Conservation (phyloP, 768 basidiomycete species). For the Lactifluus rugatus region DNA sequence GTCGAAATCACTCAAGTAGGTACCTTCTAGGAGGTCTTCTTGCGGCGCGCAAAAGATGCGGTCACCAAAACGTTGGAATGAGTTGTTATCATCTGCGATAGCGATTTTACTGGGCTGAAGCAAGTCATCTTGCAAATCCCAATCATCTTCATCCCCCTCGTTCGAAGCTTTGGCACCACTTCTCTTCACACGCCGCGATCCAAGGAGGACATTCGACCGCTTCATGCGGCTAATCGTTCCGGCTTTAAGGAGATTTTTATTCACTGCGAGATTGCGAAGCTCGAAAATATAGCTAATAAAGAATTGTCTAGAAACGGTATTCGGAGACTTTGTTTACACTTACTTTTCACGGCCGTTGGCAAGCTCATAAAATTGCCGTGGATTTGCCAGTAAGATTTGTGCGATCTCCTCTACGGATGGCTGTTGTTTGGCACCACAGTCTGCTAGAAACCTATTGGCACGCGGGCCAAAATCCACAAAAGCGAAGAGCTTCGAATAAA, state of each 20-base stretch:
- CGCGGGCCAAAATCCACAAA: conserved; percentile 81
- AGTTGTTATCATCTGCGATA: conserved; percentile 79
- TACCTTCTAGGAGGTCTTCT: conserved; percentile 85
- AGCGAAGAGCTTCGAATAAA: conserved; percentile 74
- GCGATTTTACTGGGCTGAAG: conserved; percentile 60
- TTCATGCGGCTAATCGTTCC: conserved; percentile 57
- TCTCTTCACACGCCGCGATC: conserved; percentile 48
- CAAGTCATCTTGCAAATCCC: conserved; percentile 66
- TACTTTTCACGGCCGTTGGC: conserved; percentile 64
- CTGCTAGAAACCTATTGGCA: conserved; percentile 76
- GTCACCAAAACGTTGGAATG: conserved; percentile 70
- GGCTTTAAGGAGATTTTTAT: conserved; percentile 42
- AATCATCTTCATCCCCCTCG: conserved; percentile 62
- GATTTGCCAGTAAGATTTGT: conserved; percentile 56
- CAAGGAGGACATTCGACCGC: conserved; percentile 61
- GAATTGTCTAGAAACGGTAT: neutral
- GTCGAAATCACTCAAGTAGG: neutral
- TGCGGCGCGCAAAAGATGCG: conserved; percentile 72
- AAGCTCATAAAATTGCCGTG: conserved; percentile 59
- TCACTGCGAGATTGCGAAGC: conserved; percentile 79
- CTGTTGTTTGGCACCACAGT: conserved; percentile 80
- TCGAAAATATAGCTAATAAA: conserved; percentile 65
- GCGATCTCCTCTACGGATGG: conserved; percentile 81
- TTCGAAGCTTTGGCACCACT: conserved; percentile 23
- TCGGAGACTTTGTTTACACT: conserved; percentile 20